Evolutionary conservation across 2,329 filamentous ascomycete genomes (phyloP).

Genomic region (Colletotrichum siamense): DNA sequence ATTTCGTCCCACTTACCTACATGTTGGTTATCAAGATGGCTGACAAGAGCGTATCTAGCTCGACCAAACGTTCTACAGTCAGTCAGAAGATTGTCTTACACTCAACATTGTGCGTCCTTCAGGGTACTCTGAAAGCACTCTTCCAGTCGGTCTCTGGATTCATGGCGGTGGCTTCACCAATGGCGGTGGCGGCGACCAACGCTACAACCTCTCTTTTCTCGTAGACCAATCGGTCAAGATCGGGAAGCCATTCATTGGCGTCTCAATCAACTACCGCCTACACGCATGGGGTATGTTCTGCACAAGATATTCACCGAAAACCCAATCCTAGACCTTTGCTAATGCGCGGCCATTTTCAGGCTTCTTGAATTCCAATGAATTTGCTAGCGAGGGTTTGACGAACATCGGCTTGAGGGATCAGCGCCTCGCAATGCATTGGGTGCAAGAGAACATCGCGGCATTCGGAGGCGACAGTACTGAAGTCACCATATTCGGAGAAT

Average conservation of each 20-base stretch:
- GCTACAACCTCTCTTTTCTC: slow-evolving; percentile 26
- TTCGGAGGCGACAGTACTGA: slow-evolving; percentile 37
- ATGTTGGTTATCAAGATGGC: neutral
- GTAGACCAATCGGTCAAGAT: slow-evolving; percentile 49
- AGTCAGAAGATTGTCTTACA: neutral
- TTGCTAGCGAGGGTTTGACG: neutral
- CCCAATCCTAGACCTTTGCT: slow-evolving; percentile 24
- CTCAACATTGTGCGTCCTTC: neutral
- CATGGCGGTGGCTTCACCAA: slow-evolving; percentile 17
- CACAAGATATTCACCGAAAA: slow-evolving; percentile 38
- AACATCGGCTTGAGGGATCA: slow-evolving; percentile 34
- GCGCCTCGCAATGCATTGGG: slow-evolving; percentile 35
- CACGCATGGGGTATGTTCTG: slow-evolving; percentile 38
- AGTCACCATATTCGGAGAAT: slow-evolving; percentile 44
- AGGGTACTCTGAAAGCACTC: neutral
- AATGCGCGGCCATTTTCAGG: neutral
- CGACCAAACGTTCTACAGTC: neutral
- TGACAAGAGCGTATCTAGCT: neutral
- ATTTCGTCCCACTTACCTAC: neutral
- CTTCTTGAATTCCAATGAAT: neutral
- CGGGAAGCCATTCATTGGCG: slow-evolving; percentile 51
- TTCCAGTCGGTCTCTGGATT: neutral
- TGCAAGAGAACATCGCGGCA: slow-evolving; percentile 33
- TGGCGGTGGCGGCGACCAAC: neutral
- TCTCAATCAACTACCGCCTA: slow-evolving; percentile 45